These are phyloP conservation scores for Elaeis oleifera DNA, from an alignment of 202 grass and related monocot genomes.

Conservation along the genomic window DNA sequence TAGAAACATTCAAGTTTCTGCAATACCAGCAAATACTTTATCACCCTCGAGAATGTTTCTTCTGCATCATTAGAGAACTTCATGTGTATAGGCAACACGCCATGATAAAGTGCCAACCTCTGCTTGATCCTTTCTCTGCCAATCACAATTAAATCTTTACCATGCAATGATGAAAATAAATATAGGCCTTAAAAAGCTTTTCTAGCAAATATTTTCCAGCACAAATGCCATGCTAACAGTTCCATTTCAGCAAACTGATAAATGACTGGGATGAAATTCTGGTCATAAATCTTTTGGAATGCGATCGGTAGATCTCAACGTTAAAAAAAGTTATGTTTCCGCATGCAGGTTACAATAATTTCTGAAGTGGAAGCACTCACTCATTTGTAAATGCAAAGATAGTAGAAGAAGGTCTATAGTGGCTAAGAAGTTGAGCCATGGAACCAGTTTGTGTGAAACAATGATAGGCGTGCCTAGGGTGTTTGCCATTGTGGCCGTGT, in stretches of 20 bases:
- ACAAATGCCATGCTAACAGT: too few species aligned
- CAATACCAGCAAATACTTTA: constrained; percentile 62
- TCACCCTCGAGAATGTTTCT: constrained; percentile 87
- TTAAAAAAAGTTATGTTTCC: too few species aligned
- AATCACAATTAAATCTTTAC: background rate
- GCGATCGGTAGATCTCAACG: too few species aligned
- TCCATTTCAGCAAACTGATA: too few species aligned
- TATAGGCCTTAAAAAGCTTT: too few species aligned
- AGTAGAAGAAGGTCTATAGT: constrained; percentile 67
- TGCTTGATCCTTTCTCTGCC: constrained; percentile 79
- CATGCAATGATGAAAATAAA: too few species aligned
- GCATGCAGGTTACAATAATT: too few species aligned
- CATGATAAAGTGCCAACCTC: constrained; percentile 79
- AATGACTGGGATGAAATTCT: too few species aligned
- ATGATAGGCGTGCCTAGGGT: constrained; percentile 72
- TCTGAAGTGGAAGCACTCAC: constrained; percentile 29
- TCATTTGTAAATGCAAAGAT: constrained; percentile 95
- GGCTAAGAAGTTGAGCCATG: constrained; percentile 86
- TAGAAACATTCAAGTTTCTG: background rate
- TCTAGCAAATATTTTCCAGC: too few species aligned
- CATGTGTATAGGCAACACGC: constrained; percentile 82
- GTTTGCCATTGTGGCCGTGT: constrained; percentile 83
- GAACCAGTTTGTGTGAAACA: constrained; percentile 92
- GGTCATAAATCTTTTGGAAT: too few species aligned
- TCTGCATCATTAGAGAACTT: constrained; percentile 81